Percentiles rank a stretch among this genome's conserved stretches.
Conservation (phyloP, 495 filamentous ascomycete genomes). For the Niebla homalea region DNA sequence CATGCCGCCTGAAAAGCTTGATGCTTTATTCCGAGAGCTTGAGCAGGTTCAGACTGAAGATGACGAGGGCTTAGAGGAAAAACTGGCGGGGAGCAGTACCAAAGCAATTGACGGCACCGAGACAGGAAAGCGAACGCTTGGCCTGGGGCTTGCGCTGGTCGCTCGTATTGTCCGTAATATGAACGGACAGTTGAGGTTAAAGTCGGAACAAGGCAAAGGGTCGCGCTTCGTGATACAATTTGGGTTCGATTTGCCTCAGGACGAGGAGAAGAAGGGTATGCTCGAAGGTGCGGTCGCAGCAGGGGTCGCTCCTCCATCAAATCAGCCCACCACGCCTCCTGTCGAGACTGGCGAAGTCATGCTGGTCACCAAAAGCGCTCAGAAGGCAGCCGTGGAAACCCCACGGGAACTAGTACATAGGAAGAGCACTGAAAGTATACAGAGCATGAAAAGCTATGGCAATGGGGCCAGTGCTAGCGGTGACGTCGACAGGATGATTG, state of each 20-base stretch:
- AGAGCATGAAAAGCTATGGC: slow-evolving; percentile 32
- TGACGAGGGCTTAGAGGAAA: slow-evolving; percentile 21
- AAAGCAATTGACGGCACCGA: slow-evolving; percentile 9
- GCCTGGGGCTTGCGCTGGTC: slow-evolving; percentile 76
- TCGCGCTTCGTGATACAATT: slow-evolving; percentile 67
- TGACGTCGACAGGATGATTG: slow-evolving; percentile 62
- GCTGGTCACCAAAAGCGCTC: slow-evolving; percentile 30
- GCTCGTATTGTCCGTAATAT: slow-evolving; percentile 78
- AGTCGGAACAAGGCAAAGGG: slow-evolving; percentile 76
- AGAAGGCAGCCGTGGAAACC: slow-evolving; percentile 7
- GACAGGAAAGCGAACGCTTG: slow-evolving; percentile 41
- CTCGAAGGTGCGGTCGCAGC: slow-evolving; percentile 3
- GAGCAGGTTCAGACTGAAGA: slow-evolving; percentile 64
- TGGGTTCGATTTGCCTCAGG: slow-evolving; percentile 48
- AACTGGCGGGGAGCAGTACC: slow-evolving; percentile 10
- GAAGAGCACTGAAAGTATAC: slow-evolving; percentile 23
- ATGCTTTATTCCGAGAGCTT: slow-evolving; percentile 69
- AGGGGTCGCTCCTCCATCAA: slow-evolving; percentile 4
- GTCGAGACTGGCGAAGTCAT: slow-evolving; percentile 39
- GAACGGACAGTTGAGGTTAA: slow-evolving; percentile 78
- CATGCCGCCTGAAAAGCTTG: slow-evolving; percentile 59
- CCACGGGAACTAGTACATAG: slow-evolving; percentile 14
- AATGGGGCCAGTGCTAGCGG: slow-evolving; percentile 43
- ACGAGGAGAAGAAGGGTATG: slow-evolving; percentile 16
- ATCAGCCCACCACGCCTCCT: slow-evolving; percentile 20